Percentiles rank a stretch among this genome's conserved stretches.
Evolutionary conservation across 768 basidiomycete genomes (phyloP).

Genomic region (Ephemerocybe angulata): DNA sequence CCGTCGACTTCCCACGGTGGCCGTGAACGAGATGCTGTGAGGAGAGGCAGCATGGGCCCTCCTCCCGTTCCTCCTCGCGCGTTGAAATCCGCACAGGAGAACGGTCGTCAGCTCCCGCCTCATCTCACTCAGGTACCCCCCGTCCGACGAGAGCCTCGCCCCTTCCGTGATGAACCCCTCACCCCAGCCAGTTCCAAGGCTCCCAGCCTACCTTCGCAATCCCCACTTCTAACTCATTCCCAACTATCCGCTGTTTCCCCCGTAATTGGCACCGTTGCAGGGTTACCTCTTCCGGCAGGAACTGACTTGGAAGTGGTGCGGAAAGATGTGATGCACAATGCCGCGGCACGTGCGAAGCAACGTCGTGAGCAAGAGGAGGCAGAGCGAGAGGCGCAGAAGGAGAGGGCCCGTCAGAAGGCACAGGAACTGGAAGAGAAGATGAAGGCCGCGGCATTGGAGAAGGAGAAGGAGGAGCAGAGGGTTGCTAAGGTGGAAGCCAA

Average conservation of each 20-base stretch:
- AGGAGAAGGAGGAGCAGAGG: slow-evolving; percentile 24
- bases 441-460: slow-evolving; percentile 41
- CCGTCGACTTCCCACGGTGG: slow-evolving; percentile 19
- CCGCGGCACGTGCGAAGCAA: slow-evolving; percentile 79
- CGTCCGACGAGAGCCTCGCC: slow-evolving; percentile 31
- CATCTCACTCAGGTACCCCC: slow-evolving; percentile 43
- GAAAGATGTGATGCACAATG: slow-evolving; percentile 77
- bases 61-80: slow-evolving; percentile 44
- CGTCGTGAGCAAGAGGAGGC: slow-evolving; percentile 81
- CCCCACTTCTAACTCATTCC: slow-evolving; percentile 41
- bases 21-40: slow-evolving; percentile 35
- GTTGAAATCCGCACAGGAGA: slow-evolving; percentile 34
- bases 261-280: slow-evolving; percentile 21
- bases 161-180: slow-evolving; percentile 20
- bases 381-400: slow-evolving; percentile 73
- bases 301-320: slow-evolving; percentile 61
- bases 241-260: slow-evolving; percentile 38
- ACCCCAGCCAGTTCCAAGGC: slow-evolving; percentile 31
- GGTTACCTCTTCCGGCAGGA: slow-evolving; percentile 31
- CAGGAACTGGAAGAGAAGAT: slow-evolving; percentile 69
- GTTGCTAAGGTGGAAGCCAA: slow-evolving; percentile 5
- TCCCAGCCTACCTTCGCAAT: slow-evolving; percentile 34
- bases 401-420: slow-evolving; percentile 78
- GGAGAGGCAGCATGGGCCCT: slow-evolving; percentile 49
- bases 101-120: slow-evolving; percentile 53